A percentile compares a stretch with the other conserved stretches of the same genome.
Evolutionary conservation across 202 grass and related monocot genomes (phyloP).

Genomic region (Digitaria exilis): DNA sequence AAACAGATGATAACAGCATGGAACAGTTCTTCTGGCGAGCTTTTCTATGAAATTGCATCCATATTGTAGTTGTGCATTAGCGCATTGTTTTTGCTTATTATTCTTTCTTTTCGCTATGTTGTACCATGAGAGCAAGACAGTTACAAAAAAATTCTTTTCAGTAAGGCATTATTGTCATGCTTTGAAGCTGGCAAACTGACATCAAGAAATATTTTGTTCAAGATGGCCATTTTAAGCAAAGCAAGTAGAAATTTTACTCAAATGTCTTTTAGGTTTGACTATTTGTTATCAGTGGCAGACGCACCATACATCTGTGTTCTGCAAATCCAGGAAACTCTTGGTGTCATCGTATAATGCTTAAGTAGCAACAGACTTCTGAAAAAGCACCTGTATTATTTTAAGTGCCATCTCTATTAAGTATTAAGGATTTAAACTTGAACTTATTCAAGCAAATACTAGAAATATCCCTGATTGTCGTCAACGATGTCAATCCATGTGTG

Average conservation of each 20-base stretch:
- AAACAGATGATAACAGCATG: conserved; percentile 19
- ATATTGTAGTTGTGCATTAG: not conserved
- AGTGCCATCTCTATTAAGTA: not conserved
- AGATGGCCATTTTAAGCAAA: not conserved
- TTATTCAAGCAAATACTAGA: conserved; percentile 2
- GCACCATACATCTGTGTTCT: not conserved
- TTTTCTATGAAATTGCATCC: not conserved
- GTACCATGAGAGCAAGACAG: not conserved
- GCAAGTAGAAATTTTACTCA: not conserved
- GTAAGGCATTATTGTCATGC: not conserved
- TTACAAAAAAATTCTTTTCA: not conserved
- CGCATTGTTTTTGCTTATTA: not conserved
- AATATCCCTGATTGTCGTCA: not conserved
- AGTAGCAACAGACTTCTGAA: not conserved
- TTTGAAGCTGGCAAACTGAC: not conserved
- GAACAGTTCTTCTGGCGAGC: not conserved
- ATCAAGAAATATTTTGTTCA: conserved; percentile 7
- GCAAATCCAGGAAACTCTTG: not conserved
- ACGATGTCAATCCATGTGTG: not conserved
- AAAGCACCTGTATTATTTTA: not conserved
- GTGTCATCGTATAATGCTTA: not conserved
- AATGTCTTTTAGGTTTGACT: not conserved
- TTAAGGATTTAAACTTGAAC: not conserved
- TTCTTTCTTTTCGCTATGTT: not conserved
- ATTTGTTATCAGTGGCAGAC: not conserved